Base-by-base conservation (phyloP, 768 basidiomycete species). In the Mycena latifolia region DNA sequence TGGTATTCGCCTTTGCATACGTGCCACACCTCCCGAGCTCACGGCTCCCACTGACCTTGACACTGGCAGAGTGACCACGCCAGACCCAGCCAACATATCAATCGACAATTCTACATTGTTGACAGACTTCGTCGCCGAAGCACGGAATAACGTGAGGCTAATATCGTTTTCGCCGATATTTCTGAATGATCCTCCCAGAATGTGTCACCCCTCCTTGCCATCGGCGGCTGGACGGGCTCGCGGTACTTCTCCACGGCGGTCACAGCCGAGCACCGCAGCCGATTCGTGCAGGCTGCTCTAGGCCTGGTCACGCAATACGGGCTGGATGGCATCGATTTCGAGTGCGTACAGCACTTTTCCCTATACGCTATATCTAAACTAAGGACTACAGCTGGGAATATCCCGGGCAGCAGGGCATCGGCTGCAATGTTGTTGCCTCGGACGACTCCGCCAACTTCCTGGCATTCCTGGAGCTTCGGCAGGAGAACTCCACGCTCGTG, bases 351-450 rank as follows among this genome's bases (percentile, higher is more conserved):
- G 14, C 24, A 11, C 7, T 20, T 50, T 28, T n/a, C 43, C n/a
- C n/a, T 45, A 17, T 17, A 37, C 8, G 10, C 3, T 37, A n/a
- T n/a, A n/a, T n/a, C n/a, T 20, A 6, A 43, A 43, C 41, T n/a
- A n/a, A 43, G n/a, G 5, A 6, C 33, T n/a, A 18, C 41, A 93
- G 92, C 73, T 95, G 93, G 94, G 94, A 96, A 76, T 96, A 93
- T 74, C 95, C 95, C 31, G 86, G 82, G 35, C 77, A 78, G 10
- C 80, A 80, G 50, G 94, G 94, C 17, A 83, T 91, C n/a, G 84
- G 85, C 9, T 93, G 92, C 73, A 96, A 96, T 78, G 76, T 76
- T 12, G 76, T 88, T 6, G 18, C 47, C 85, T 85, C 20, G 27
- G 7, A 28, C 54, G 96, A 98, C 77, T 89, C 91, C 0, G 82